Conservation (phyloP, 2,329 filamentous ascomycete genomes). For the Aureobasidium musti region DNA sequence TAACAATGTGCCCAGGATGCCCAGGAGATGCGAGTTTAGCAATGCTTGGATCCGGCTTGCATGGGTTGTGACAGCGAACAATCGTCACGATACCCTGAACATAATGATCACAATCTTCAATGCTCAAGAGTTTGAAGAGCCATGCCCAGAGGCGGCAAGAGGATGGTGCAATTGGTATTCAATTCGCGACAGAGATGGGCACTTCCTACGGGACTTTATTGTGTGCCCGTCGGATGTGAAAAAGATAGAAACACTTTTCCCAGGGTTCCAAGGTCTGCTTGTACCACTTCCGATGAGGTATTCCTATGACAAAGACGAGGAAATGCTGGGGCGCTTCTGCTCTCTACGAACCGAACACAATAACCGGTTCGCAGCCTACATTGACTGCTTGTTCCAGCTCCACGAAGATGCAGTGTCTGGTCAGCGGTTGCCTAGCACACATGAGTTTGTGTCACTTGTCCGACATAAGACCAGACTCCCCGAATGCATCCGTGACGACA, state of each 20-base stretch:
- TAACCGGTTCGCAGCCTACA: constrained; percentile 58
- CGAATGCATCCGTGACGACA: constrained; percentile 67
- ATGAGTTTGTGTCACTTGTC: constrained; percentile 64
- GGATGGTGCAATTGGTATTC: constrained; percentile 71
- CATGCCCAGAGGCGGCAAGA: constrained; percentile 61
- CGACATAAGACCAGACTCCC: constrained; percentile 58
- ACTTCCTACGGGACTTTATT: constrained; percentile 69
- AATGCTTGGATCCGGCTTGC: constrained; percentile 81
- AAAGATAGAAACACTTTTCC: constrained; percentile 71
- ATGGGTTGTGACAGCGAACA: constrained; percentile 76
- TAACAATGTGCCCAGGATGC: constrained; percentile 45
- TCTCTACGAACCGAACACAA: constrained; percentile 64
- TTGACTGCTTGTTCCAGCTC: constrained; percentile 58
- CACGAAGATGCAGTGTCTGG: constrained; percentile 48
- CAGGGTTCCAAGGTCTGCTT: constrained; percentile 69
- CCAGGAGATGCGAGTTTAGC: constrained; percentile 74
- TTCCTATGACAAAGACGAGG: constrained; percentile 34
- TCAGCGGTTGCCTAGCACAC: constrained; percentile 55
- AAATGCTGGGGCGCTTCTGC: constrained; percentile 58
- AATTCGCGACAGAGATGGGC: constrained; percentile 67
- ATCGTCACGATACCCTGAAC: constrained; percentile 64
- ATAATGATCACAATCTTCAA: constrained; percentile 70
- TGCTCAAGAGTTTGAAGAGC: constrained; percentile 56
- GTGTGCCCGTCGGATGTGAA: constrained; percentile 74
- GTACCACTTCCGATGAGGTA: constrained; percentile 50